Conservation (phyloP, 495 filamentous ascomycete species). For the Penicillium steckii region DNA sequence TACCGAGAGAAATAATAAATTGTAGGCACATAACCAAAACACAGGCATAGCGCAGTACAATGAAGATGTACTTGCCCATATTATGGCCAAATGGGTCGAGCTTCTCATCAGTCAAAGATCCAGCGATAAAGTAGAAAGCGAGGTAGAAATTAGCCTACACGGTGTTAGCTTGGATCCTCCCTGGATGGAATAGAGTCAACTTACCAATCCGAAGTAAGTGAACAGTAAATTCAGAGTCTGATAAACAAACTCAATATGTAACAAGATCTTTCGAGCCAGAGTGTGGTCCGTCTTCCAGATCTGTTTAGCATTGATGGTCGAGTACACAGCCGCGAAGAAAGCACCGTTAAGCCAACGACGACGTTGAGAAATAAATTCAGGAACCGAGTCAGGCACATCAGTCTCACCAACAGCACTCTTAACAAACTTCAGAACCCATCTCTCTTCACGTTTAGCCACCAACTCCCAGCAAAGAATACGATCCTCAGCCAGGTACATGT, state of each 20-base stretch:
- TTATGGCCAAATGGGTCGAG: slow-evolving; percentile 89
- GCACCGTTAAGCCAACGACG: slow-evolving; percentile 97
- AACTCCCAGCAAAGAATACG: slow-evolving; percentile 99
- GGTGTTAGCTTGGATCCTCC: neutral
- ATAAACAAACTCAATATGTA: slow-evolving; percentile 96
- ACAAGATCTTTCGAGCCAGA: slow-evolving; percentile 78
- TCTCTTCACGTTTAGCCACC: slow-evolving; percentile 89
- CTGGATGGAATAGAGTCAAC: slow-evolving; percentile 11
- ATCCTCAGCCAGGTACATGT: slow-evolving; percentile 99
- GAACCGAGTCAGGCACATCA: slow-evolving; percentile 74
- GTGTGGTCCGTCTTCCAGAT: slow-evolving; percentile 95
- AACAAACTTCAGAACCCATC: slow-evolving; percentile 98
- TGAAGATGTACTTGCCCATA: slow-evolving; percentile 82
- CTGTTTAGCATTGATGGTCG: slow-evolving; percentile 89
- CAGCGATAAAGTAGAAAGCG: slow-evolving; percentile 97
- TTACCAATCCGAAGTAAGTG: slow-evolving; percentile 90
- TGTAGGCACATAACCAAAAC: slow-evolving; percentile 88
- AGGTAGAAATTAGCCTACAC: slow-evolving; percentile 91
- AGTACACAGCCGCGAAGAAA: slow-evolving; percentile 98
- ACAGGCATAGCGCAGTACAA: slow-evolving; percentile 78
- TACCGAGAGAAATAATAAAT: slow-evolving; percentile 98
- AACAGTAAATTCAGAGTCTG: slow-evolving; percentile 89
- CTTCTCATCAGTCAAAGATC: slow-evolving; percentile 76
- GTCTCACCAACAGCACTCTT: slow-evolving; percentile 94
- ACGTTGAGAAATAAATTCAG: slow-evolving; percentile 95